Evolutionary conservation across 1,284 basidiomycete species (phyloP).

Genomic region (Vanrija humicola): DNA sequence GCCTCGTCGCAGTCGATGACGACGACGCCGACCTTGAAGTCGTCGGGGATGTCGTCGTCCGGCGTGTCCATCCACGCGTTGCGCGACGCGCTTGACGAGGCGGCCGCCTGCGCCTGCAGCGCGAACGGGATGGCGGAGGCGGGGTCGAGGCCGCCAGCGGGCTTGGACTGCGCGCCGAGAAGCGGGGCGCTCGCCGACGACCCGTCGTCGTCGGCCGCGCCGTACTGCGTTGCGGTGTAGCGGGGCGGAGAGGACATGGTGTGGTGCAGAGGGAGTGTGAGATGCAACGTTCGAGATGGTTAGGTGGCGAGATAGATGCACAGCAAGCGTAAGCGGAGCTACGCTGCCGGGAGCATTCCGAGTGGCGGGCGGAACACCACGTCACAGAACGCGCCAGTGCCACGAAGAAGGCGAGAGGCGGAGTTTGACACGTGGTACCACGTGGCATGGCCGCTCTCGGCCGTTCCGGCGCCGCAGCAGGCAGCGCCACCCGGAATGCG

Average conservation of each 20-base stretch:
- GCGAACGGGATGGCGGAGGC: slow-evolving; percentile 17
- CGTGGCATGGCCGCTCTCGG: neutral
- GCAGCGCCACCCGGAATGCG: slow-evolving; percentile 4
- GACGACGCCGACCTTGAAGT: slow-evolving; percentile 47
- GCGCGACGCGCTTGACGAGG: neutral
- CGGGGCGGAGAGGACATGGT: slow-evolving; percentile 34
- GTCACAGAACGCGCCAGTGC: no score
- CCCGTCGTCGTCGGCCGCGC: slow-evolving; percentile 21
- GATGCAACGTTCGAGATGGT: neutral
- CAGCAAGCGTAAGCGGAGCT: no score
- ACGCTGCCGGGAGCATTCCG: no score
- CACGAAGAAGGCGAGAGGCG: no score
- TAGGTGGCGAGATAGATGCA: neutral
- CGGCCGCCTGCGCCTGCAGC: slow-evolving; percentile 2
- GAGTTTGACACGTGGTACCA: no score
- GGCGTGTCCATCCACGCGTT: slow-evolving; percentile 46
- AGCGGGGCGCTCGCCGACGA: slow-evolving; percentile 24
- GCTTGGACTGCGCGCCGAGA: slow-evolving; percentile 19
- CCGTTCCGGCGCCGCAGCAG: neutral
- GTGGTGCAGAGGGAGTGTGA: neutral
- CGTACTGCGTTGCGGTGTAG: slow-evolving; percentile 33
- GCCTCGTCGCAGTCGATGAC: slow-evolving; percentile 47
- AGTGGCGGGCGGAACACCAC: no score
- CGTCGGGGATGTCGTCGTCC: slow-evolving; percentile 43
- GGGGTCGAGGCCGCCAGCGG: slow-evolving; percentile 25